Evolutionary conservation across 1,284 basidiomycete species (phyloP).

Genomic region (Papiliotrema fonsecae): DNA sequence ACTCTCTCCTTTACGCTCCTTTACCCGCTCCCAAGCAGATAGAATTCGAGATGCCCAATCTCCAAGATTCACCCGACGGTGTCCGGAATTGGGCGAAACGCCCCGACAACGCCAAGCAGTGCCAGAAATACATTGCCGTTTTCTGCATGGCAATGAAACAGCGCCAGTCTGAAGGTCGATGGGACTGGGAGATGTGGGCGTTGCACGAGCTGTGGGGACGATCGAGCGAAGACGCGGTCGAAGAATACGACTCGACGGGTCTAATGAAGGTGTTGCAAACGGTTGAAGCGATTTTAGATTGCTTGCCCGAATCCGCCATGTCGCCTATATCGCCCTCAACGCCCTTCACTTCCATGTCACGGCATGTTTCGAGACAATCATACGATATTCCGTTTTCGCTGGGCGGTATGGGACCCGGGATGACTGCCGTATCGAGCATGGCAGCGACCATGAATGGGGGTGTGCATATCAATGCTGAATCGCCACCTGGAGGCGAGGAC

Average conservation of each 20-base stretch:
- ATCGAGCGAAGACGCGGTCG: constrained; percentile 63
- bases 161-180: constrained; percentile 49
- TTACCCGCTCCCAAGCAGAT: constrained; percentile 46
- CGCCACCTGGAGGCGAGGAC: constrained; percentile 13
- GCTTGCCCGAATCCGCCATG: constrained; percentile 66
- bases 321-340: constrained; percentile 53
- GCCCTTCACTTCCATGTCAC: constrained; percentile 53
- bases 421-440: constrained; percentile 27
- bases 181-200: constrained; percentile 52
- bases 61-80: constrained; percentile 59
- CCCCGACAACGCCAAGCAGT: constrained; percentile 74
- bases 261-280: constrained; percentile 91
- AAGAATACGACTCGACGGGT: constrained; percentile 52
- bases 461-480: constrained; percentile 22
- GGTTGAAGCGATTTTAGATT: constrained; percentile 80
- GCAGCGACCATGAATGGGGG: constrained; percentile 41
- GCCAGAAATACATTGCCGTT: constrained; percentile 54
- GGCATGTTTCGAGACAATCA: constrained; percentile 33
- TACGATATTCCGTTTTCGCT: constrained; percentile 37
- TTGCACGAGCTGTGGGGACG: constrained; percentile 75
- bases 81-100: constrained; percentile 60
- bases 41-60: constrained; percentile 53
- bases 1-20: constrained; percentile 52
- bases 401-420: constrained; percentile 28
- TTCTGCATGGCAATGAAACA: constrained; percentile 54